These are phyloP conservation scores for Nyssa sinensis DNA, from an alignment of 148 eudicot genomes.

Conservation along the genomic window DNA sequence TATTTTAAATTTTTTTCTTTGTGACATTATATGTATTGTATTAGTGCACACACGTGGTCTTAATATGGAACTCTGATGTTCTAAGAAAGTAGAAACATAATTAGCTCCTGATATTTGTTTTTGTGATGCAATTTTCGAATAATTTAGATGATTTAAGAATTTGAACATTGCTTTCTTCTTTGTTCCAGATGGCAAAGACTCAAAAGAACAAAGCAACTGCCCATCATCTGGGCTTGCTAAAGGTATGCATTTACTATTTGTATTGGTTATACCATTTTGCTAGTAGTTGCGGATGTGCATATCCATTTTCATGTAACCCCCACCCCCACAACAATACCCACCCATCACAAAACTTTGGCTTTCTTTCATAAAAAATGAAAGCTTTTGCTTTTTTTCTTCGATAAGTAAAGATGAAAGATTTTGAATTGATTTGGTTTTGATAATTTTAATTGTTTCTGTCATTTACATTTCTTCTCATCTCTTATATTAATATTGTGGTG, in stretches of 20 bases:
- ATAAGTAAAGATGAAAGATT: too few species aligned
- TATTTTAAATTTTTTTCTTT: too few species aligned
- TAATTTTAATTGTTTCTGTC: too few species aligned
- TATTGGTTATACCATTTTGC: neutral
- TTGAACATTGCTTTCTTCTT: slow-evolving; percentile 3
- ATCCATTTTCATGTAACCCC: neutral
- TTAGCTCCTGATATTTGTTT: neutral
- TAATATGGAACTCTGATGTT: neutral
- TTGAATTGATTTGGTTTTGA: too few species aligned
- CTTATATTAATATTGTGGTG: neutral
- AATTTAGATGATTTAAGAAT: neutral
- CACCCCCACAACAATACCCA: too few species aligned
- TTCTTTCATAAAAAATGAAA: too few species aligned
- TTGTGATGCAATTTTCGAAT: too few species aligned
- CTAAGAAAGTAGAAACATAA: neutral
- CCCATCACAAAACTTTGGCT: too few species aligned
- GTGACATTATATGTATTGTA: too few species aligned
- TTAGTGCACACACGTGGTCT: too few species aligned
- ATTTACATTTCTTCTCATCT: neutral
- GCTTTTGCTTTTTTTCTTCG: too few species aligned
- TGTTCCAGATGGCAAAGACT: slow-evolving; percentile 88
- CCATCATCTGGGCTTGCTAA: slow-evolving; percentile 87
- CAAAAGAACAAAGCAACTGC: slow-evolving; percentile 99
- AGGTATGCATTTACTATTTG: slow-evolving; percentile 44
- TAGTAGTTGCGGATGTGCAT: neutral